Percentiles rank a stretch among this genome's conserved stretches.
phyloP scores from a whole-genome alignment of 1,139 yeast genomes.

The Candida dubliniensis region DNA sequence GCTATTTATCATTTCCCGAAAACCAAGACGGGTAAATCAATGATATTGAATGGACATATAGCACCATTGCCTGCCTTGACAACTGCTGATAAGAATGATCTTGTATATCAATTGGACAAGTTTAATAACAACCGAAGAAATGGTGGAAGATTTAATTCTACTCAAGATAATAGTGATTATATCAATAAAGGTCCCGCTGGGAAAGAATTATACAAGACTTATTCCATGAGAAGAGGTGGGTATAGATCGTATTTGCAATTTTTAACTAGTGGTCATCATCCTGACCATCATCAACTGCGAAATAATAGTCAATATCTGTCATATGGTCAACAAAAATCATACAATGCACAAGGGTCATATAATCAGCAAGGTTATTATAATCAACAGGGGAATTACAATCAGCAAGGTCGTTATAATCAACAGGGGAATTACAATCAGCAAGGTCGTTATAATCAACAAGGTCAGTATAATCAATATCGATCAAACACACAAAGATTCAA shows the following conservation, averaged over 20 bases:
- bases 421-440: conserved; percentile 12
- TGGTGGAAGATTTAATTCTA: conserved; percentile 28
- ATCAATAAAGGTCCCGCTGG: conserved; percentile 47
- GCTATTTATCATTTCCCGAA: conserved; percentile 59
- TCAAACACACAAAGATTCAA: conserved; percentile 2
- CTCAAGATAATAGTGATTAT: conserved; percentile 38
- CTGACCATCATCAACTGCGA: conserved; percentile 2
- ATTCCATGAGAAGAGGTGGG: conserved; percentile 44
- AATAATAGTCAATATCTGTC: conserved; percentile 1
- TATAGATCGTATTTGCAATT: conserved; percentile 33
- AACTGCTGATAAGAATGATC: conserved; percentile 67
- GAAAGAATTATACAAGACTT: conserved; percentile 31
- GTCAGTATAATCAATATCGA: conserved; percentile 11
- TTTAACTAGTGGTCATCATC: conserved; percentile 10
- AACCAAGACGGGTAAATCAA: conserved; percentile 64
- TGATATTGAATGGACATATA: conserved; percentile 79
- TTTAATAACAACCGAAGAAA: conserved; percentile 1
- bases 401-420: conserved; percentile 10
- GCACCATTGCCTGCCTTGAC: conserved; percentile 62
- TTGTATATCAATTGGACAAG: conserved; percentile 35
- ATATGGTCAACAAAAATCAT: conserved; percentile 3
- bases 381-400: conserved; percentile 10
- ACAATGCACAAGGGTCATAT: conserved; percentile 5
- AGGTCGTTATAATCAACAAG: conserved; percentile 13
- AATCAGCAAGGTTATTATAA: conserved; percentile 9